phyloP scores from a whole-genome alignment of 1,284 basidiomycete genomes.

The Xerocomus amazonicus region DNA sequence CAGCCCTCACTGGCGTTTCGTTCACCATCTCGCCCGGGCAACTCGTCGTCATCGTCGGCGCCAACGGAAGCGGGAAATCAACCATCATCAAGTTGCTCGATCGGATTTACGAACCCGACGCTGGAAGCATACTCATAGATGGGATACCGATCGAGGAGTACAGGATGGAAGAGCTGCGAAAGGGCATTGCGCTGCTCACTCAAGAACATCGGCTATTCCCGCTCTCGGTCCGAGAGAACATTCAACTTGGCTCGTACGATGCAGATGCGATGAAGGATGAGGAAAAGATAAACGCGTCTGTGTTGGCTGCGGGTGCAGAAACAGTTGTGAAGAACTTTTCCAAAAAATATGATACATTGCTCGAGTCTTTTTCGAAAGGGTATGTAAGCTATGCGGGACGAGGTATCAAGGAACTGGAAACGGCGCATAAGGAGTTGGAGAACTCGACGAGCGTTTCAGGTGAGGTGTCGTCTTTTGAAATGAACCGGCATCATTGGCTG shows the following conservation, averaged over 20 bases:
- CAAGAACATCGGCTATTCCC: constrained; percentile 87
- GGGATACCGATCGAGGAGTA: constrained; percentile 49
- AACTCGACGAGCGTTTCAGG: constrained; percentile 38
- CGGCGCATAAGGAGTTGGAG: constrained; percentile 32
- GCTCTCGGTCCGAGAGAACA: constrained; percentile 81
- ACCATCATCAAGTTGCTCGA: constrained; percentile 82
- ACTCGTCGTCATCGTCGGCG: constrained; percentile 66
- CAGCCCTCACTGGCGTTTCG: constrained; percentile 40
- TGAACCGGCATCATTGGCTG: background rate
- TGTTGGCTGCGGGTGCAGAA: constrained; percentile 38
- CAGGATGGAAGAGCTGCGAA: constrained; percentile 68
- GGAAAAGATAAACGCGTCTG: constrained; percentile 35
- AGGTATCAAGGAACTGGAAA: constrained; percentile 33
- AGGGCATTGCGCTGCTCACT: constrained; percentile 80
- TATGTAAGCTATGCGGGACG: constrained; percentile 32
- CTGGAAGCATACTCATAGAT: constrained; percentile 62
- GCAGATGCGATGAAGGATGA: constrained; percentile 24
- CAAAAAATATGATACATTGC: constrained; percentile 20
- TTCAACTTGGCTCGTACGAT: constrained; percentile 46
- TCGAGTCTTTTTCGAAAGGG: constrained; percentile 33
- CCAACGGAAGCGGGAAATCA: constrained; percentile 87
- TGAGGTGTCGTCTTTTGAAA: background rate
- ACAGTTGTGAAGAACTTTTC: constrained; percentile 28
- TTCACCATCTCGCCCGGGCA: constrained; percentile 44
- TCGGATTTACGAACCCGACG: constrained; percentile 74